Base-by-base conservation (phyloP, 2,329 filamentous ascomycete genomes). In the Botrytis porri region DNA sequence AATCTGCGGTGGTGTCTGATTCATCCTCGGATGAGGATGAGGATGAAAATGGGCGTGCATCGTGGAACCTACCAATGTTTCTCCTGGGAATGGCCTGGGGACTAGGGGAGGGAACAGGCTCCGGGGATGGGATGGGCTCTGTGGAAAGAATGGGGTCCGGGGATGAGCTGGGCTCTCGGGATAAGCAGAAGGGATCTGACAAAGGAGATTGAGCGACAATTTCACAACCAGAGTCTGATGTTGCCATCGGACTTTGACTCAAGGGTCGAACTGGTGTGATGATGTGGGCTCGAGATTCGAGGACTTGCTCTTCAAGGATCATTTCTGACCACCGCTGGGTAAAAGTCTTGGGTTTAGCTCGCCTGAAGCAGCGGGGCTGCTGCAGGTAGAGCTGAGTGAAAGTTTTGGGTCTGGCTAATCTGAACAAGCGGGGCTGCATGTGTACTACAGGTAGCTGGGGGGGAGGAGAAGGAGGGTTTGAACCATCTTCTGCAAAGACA, bases 211-310 rank as follows among this genome's bases (percentile, higher is more conserved):
- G 65, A 22, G 65, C 35, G 20, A 67, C 25, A 39, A 39, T 29
- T 67, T 67, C 64, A 54, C 35, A n/a, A 9, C n/a, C 64, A 67
- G 64, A 67, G 51, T 67, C 64, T 22, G 65, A 67, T 57, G 65
- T 32, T 22, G 18, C 37, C 35, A 67, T 57, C 48, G 35, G 54
- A 41, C 25, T 57, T 57, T 41, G 25, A 1, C 20, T 41, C 25
- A 41, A 67, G 57, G n/a, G 48, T 57, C 65, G 48, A 35, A 57
- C 65, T 67, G 65, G 65, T 16, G 48, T 57, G 51, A 67, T n/a
- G 39, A 67, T 41, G n/a, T 67, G 29, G 51, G 65, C 35, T 67
- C 48, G 25, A 7, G 48, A 29, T 18, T 41, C 29, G 25, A 67
- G 25, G 4, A 41, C 2, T 41, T 39, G 48, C n/a, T 67, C 65